Percentiles rank a stretch among this genome's conserved stretches.
Conservation (phyloP, 225 moss, liverwort and hornwort genomes). For the Asterella californica region DNA sequence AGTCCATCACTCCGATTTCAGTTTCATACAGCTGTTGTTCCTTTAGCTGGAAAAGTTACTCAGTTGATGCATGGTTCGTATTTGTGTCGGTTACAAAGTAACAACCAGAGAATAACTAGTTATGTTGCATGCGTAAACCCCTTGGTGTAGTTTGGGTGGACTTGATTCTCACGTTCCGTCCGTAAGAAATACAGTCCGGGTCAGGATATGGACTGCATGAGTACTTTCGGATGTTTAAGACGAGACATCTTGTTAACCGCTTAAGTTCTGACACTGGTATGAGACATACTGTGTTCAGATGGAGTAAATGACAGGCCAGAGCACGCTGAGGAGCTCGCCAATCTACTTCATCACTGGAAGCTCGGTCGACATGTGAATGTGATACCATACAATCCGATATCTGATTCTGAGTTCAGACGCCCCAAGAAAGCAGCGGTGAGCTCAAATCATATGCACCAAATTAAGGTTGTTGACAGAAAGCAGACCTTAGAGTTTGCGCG, state of each 20-base stretch:
- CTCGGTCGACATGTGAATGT: constrained; percentile 92
- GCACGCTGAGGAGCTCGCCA: constrained; percentile 90
- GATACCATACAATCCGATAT: constrained; percentile 88
- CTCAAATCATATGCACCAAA: neutral
- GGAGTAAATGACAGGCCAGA: constrained; percentile 81
- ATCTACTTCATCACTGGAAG: constrained; percentile 79
- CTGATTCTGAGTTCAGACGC: constrained; percentile 80
- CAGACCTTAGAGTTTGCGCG: no score
- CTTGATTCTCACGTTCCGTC: no score
- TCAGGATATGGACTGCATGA: no score
- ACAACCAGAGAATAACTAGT: no score
- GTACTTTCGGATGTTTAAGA: neutral
- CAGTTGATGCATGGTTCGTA: neutral
- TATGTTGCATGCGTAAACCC: no score
- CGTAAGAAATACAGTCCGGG: no score
- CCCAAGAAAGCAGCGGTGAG: constrained; percentile 81
- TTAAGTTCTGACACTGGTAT: neutral
- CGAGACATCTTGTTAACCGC: neutral
- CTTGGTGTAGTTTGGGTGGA: no score
- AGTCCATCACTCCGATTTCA: no score
- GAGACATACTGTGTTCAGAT: constrained; percentile 41
- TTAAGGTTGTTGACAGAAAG: neutral
- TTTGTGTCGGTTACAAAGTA: neutral
- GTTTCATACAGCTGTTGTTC: no score
- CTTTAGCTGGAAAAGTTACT: no score